Evolutionary conservation across 169 alveolate species (phyloP), one percentile per base, ranked within the genome.

Genomic region (Amoebophrya sp.): DNA sequence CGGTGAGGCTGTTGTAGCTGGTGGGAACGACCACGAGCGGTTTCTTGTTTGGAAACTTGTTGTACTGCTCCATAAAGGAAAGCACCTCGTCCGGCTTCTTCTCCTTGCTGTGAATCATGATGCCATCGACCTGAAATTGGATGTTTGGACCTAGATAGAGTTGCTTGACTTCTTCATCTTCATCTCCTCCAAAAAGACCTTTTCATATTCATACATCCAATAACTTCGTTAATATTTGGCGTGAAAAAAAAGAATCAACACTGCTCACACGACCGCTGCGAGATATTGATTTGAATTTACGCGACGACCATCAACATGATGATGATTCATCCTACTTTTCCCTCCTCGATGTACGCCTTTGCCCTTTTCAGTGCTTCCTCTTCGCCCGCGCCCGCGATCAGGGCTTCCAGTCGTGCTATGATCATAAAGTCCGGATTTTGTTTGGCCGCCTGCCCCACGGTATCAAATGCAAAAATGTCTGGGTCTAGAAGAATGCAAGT

Each of bases 351-450:
- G 92, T 95, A 95, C 35, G 97, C 97, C 40, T 90, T 92, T 47
- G 96, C 95, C 93, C 96, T 94, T 90, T 93, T 94, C 47, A 95
- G 92, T 10, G 96, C 97, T 89, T 94, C 96, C 12, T 95, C 96
- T 25, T 95, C 92, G 32, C 95, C 95, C 93, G 94, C 93, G 54
- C 97, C 97, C 40, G 97, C 97, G 53, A 95, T 95, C 47, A 95
- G 92, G 33, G 96, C 95, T 91, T 95, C 97, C 38, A 95, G 93
- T 94, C 97, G 94, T 40, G 97, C 96, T 14, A 95, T 95, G 88
- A 95, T 94, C 93, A 93, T 92, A 91, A 95, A 95, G 92, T 95
- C 97, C 54, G 90, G 41, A 90, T 94, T 95, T 90, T 92, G 90
- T 90, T 94, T 92, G 23, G 94, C 94, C 83, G 94, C 96, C 91